Base-by-base conservation (phyloP, 495 filamentous ascomycete species). In the Penicillium antarcticum region DNA sequence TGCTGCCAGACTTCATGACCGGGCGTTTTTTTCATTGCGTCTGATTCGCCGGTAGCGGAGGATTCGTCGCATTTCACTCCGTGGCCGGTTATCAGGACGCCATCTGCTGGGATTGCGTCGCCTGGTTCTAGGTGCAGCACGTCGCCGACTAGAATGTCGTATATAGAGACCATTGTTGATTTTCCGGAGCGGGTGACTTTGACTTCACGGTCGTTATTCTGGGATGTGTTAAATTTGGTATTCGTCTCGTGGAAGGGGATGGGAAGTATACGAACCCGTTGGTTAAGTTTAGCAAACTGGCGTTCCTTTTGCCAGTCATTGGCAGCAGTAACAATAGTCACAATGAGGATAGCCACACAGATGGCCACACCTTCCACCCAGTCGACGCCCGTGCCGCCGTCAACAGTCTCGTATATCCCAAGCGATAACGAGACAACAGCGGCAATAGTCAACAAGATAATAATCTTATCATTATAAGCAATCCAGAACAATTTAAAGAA, bases 341-440 rank as follows among this genome's bases (percentile, higher is more conserved):
- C 88, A 38, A 91, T 89, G 19, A 84, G 65, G 52, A 91, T 88
- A 35, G 87, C 87, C 24, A 82, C 84, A 45, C 85, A 82, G 43
- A 91, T 91, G 45, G 88, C 87, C 51, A 91, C 80, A 11, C 87
- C 87, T 69, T 91, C 87, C 14, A 91, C 78, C 87, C 87, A 91
- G 54, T 91, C 86, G 13, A 90, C 81, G 2, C 73, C 72, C 13
- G 65, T 63, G 2, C 71, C 74, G 33, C 65, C 67, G 6, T 69
- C 71, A 0, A 76, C 56, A 0, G 72, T 70, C 66, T 89, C 83
- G 59, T 91, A 91, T 3, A 91, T 75, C 16, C 87, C 88, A 42
- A 91, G 69, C 31, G 80, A 85, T 43, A 91, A 74, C 3, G 86
- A 89, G 16, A 91, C 73, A 29, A 88, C 66, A 9, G 87, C 88